Conservation (phyloP, 768 basidiomycete species). For the Rhodotorula paludigena region DNA sequence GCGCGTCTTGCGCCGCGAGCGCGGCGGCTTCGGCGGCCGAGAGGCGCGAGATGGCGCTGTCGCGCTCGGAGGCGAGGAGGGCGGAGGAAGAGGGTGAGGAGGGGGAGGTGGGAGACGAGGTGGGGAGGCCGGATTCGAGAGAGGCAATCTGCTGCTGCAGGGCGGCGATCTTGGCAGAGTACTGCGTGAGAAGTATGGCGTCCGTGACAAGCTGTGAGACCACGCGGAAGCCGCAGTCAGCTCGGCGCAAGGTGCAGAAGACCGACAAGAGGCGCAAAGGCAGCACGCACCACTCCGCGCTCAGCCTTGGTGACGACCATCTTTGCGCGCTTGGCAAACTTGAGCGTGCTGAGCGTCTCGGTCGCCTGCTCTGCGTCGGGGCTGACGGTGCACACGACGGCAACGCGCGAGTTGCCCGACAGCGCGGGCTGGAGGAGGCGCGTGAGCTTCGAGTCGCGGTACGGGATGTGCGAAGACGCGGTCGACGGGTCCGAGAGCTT, state of each 20-base stretch:
- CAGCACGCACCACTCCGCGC: slow-evolving; percentile 50
- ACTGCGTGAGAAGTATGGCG: slow-evolving; percentile 85
- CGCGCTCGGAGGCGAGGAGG: slow-evolving; percentile 6
- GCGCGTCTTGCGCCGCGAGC: not conserved
- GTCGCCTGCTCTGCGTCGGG: slow-evolving; percentile 70
- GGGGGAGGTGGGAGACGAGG: slow-evolving; percentile 57
- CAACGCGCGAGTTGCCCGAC: slow-evolving; percentile 89
- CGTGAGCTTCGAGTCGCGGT: slow-evolving; percentile 81
- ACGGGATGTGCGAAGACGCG: slow-evolving; percentile 78
- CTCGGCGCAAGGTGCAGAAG: slow-evolving; percentile 2
- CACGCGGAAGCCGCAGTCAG: not conserved
- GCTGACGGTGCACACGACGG: slow-evolving; percentile 92
- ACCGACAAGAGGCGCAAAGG: not conserved
- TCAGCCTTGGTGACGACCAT: slow-evolving; percentile 58
- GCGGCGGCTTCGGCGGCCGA: not conserved
- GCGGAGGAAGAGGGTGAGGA: slow-evolving; percentile 48
- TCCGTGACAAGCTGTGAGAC: slow-evolving; percentile 69
- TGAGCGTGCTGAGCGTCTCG: slow-evolving; percentile 81
- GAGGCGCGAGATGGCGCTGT: not conserved
- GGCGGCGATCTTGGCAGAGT: slow-evolving; percentile 88
- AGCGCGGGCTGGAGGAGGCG: slow-evolving; percentile 84
- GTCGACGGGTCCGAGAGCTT: slow-evolving; percentile 76
- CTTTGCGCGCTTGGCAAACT: slow-evolving; percentile 88
- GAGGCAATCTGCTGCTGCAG: slow-evolving; percentile 62
- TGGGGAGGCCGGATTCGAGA: slow-evolving; percentile 60